These are phyloP conservation scores for Cardiospermum halicacabum DNA, from an alignment of 345 rosid genomes.

Conservation along the genomic window DNA sequence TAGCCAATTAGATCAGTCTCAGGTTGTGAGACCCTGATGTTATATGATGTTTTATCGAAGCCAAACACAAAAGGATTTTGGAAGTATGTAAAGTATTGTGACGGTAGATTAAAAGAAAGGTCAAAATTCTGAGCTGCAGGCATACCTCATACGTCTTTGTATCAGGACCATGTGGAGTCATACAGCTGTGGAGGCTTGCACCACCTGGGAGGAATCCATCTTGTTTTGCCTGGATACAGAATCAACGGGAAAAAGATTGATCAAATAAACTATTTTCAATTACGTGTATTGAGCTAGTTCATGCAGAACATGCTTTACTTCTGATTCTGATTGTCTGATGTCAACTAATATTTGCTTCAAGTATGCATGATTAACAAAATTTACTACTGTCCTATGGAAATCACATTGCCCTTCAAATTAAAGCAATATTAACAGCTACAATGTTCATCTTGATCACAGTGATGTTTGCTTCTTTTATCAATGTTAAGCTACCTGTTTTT, in stretches of 20 bases:
- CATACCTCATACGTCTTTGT: constrained; percentile 82
- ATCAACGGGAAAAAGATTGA: neutral
- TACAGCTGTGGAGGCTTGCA: constrained; percentile 94
- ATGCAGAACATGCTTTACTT: neutral
- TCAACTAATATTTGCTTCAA: neutral
- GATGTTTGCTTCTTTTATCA: neutral
- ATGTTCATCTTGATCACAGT: neutral
- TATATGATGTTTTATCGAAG: too few species aligned
- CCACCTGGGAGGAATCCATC: constrained; percentile 95
- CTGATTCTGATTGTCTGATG: neutral
- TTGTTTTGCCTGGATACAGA: constrained; percentile 68
- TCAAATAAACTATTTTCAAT: neutral
- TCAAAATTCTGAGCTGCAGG: neutral
- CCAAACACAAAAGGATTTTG: too few species aligned
- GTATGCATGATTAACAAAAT: neutral
- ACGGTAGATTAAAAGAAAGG: neutral
- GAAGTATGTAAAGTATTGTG: too few species aligned
- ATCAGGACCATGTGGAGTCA: constrained; percentile 99
- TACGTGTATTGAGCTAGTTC: neutral
- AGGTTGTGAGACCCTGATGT: neutral
- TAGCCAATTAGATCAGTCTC: too few species aligned
- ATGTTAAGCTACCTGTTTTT: neutral
- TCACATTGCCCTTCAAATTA: neutral
- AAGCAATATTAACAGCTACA: neutral
- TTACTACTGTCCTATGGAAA: neutral